Evolutionary conservation across 257 asterid genomes (phyloP).

Genomic region (Sherardia arvensis): DNA sequence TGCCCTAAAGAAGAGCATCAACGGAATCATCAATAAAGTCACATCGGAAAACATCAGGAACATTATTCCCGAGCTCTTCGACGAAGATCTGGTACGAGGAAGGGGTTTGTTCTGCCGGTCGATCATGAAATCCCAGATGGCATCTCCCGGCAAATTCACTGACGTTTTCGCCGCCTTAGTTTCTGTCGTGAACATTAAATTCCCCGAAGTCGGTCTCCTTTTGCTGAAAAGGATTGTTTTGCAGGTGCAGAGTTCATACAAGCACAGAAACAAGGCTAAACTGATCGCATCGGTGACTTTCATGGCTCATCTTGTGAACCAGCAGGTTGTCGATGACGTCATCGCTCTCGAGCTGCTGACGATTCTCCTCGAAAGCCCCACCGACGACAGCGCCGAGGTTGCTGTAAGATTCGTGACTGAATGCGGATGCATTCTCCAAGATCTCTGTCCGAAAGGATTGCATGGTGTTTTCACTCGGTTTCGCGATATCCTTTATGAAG

Average conservation of each 20-base stretch:
- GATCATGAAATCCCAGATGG: constrained; percentile 96
- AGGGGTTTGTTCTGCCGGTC: constrained; percentile 82
- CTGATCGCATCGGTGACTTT: constrained; percentile 81
- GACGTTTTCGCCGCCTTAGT: constrained; percentile 86
- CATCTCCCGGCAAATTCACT: constrained; percentile 70
- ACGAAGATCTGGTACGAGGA: constrained; percentile 80
- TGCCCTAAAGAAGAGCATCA: constrained; percentile 82
- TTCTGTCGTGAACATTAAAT: constrained; percentile 76
- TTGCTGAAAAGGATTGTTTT: constrained; percentile 57
- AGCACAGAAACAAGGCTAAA: constrained; percentile 81
- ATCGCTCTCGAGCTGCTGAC: constrained; percentile 90
- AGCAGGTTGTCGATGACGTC: constrained; percentile 80
- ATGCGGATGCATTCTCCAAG: constrained; percentile 83
- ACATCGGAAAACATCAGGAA: constrained; percentile 68
- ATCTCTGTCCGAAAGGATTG: constrained; percentile 73
- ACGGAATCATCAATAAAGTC: constrained; percentile 82
- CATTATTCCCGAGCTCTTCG: constrained; percentile 75
- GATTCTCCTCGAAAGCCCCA: constrained; percentile 62
- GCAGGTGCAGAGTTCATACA: constrained; percentile 68
- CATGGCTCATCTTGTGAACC: constrained; percentile 90
- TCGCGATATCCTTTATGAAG: constrained; percentile 93
- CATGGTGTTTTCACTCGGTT: constrained; percentile 87
- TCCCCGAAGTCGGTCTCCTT: constrained; percentile 85
- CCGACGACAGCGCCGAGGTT: constrained; percentile 92
- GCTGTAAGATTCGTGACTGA: constrained; percentile 85